Percentiles rank a stretch among this genome's conserved stretches.
Conservation (phyloP, 2,329 filamentous ascomycete genomes). For the Pseudocercospora fuligena region DNA sequence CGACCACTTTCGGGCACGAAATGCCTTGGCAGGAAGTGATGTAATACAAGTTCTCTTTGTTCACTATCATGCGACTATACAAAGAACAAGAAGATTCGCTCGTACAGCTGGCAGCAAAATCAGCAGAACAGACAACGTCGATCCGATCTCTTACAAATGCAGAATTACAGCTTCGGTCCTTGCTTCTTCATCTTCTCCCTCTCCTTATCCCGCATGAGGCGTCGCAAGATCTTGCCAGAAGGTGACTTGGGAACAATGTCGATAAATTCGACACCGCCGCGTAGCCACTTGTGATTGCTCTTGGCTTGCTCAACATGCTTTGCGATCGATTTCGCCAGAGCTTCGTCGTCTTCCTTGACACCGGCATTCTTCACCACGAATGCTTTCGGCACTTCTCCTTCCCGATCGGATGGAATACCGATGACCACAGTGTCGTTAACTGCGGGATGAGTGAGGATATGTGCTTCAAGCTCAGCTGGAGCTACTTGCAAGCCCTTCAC, state of each 20-base stretch:
- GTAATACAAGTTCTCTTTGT: not conserved
- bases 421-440: slow-evolving; percentile 84
- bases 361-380: slow-evolving; percentile 64
- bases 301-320: slow-evolving; percentile 66
- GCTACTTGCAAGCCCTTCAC: slow-evolving; percentile 77
- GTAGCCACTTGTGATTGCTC: slow-evolving; percentile 66
- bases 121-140: not conserved
- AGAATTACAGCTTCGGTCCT: slow-evolving; percentile 67
- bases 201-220: slow-evolving; percentile 74
- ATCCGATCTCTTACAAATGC: not conserved
- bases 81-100: not conserved
- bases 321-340: slow-evolving; percentile 56
- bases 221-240: slow-evolving; percentile 66
- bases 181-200: slow-evolving; percentile 64
- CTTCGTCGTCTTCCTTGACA: slow-evolving; percentile 55
- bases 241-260: slow-evolving; percentile 65
- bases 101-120: not conserved
- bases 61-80: not conserved
- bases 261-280: slow-evolving; percentile 63
- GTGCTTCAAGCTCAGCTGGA: slow-evolving; percentile 80
- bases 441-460: slow-evolving; percentile 72
- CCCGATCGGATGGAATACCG: slow-evolving; percentile 66
- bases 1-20: not conserved
- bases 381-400: slow-evolving; percentile 67
- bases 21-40: not conserved